Base-by-base conservation (phyloP, 495 filamentous ascomycete species). In the Aspergillus biplanus region DNA sequence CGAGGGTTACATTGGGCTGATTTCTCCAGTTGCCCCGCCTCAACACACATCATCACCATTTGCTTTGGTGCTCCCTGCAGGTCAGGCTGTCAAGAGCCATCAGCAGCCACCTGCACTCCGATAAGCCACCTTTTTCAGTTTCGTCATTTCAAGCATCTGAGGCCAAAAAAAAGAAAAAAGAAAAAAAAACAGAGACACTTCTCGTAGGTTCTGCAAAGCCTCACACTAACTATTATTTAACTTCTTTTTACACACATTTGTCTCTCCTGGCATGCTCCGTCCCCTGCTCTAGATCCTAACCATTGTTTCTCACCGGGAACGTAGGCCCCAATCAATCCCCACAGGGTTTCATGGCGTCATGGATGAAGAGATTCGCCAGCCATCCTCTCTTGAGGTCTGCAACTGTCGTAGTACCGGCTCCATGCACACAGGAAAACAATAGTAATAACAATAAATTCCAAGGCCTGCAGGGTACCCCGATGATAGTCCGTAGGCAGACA, bases 281-380 rank as follows among this genome's bases (percentile, higher is more conserved):
- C 52, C 59, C 60, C 60, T 66, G 56, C 47, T n/a, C 56, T n/a
- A 32, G 39, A 33, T 60, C 31, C 68, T 70, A 70, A 70, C 65
- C 68, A 53, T 65, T 65, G 48, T 67, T 63, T 67, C 65, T 70
- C 68, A 70, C 68, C 68, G 68, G 68, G 56, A 47, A 63, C 62
- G 27, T 33, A 54, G 49, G 56, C 52, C 55, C 50, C 55, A 57
- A 54, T 31, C 42, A 21, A 58, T 59, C 64, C 52, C 64, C 67
- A 64, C 61, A 49, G 39, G 53, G 60, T 70, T 64, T 64, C 63
- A 61, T 70, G 58, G 66, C 68, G 65, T 67, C 68, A 70, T 64
- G 56, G 57, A 62, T 63, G 59, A 44, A 52, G 13, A 39, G 33
- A 21, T 49, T 64, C 56, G 59, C 62, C 62, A 47, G 39, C 42